Conservation (phyloP, 2,329 filamentous ascomycete species). For the Pyricularia grisea region DNA sequence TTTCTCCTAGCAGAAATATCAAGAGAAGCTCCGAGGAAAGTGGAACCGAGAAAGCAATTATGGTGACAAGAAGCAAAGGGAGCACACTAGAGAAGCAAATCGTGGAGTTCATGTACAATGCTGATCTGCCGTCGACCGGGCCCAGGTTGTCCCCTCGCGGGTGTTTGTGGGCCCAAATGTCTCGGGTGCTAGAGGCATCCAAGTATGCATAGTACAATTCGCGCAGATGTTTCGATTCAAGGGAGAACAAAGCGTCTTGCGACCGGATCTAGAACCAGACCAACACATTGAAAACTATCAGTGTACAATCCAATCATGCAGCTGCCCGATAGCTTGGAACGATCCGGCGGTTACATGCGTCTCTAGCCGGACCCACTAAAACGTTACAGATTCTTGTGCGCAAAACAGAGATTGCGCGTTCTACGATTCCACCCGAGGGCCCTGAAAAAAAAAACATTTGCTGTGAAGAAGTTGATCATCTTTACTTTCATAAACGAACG, state of each 20-base stretch:
- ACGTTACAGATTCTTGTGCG: neutral
- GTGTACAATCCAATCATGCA: neutral
- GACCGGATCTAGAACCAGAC: neutral
- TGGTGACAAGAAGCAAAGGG: neutral
- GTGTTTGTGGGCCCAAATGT: neutral
- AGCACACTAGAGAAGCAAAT: neutral
- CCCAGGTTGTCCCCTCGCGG: neutral
- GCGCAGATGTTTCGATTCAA: neutral
- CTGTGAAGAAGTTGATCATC: neutral
- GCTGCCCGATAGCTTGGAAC: neutral
- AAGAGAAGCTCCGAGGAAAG: neutral
- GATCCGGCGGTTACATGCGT: neutral
- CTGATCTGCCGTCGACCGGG: neutral
- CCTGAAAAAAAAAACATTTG: neutral
- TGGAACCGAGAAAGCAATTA: neutral
- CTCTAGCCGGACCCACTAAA: neutral
- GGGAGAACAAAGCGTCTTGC: neutral
- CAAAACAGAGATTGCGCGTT: neutral
- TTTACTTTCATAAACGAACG: neutral
- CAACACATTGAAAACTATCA: neutral
- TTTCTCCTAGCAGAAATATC: neutral
- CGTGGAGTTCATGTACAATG: neutral
- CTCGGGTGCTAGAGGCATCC: neutral
- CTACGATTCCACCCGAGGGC: neutral
- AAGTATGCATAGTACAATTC: neutral